Evolutionary conservation across 768 basidiomycete genomes (phyloP), one percentile per base, ranked within the genome.

Genomic region (Naganishia kalamii): DNA sequence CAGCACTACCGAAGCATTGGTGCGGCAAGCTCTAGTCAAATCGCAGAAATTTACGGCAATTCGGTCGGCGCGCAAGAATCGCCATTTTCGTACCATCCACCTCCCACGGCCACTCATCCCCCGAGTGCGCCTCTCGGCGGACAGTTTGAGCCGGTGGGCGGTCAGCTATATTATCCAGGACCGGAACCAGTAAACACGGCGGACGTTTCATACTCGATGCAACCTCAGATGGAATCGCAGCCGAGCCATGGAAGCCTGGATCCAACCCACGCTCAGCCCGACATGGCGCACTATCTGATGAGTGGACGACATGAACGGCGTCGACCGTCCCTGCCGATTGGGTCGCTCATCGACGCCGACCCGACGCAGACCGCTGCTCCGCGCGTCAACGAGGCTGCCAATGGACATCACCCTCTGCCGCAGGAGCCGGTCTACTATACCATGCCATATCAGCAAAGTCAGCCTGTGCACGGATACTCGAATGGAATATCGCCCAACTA

Each of bases 1-100:
- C 50, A 64, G 25, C 54, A 46, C 17, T 46, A 46, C 27, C 4
- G 44, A 32, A 50, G 60, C 23, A 61, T 59, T 29, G 66, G 57
- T n/a, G 48, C 44, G 5, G 62, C 62, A 2, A 49, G 61, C 17
- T 63, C 62, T 44, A 43, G 25, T 49, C 66, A 66, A 30, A 52
- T 68, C 41, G 54, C 46, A 7, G 62, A 64, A 43, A 63, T 68
- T 10, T 68, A 68, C 40, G 66, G 66, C n/a, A 68, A 68, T 47
- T 59, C 62, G 10, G n/a, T 30, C 3, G 60, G 47, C 2, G 54
- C 52, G 8, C 60, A 62, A 40, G 66, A 68, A 33, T 63, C 62
- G 30, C 66, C 66, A 33, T 68, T 68, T 46, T 68, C 66, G 21
- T 68, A 68, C 37, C 66, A 68, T 44, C 66, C 66, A 17, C 66